Evolutionary conservation across 2,329 filamentous ascomycete species (phyloP).

Genomic region (Trichoderma sp.): DNA sequence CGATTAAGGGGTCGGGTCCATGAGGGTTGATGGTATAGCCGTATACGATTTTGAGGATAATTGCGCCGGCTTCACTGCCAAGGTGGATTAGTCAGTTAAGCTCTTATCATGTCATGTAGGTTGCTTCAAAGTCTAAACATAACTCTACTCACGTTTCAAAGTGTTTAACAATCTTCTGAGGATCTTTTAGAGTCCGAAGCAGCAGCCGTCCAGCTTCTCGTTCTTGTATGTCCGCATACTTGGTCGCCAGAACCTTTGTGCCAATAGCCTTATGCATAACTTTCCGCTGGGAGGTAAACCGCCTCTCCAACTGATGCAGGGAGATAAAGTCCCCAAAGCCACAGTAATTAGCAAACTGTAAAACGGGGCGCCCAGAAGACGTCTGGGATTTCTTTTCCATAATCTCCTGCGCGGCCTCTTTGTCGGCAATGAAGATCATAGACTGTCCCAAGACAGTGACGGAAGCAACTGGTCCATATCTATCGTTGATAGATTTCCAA

Average conservation of each 20-base stretch:
- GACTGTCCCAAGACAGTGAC: constrained; percentile 30
- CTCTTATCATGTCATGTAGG: too few relatives aligned
- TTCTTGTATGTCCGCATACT: not conserved
- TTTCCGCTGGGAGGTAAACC: constrained; percentile 1
- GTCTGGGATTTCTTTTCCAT: constrained; percentile 34
- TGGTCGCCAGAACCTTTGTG: not conserved
- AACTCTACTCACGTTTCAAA: not conserved
- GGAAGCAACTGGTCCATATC: constrained; percentile 29
- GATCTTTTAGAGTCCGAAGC: not conserved
- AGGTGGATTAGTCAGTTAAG: not conserved
- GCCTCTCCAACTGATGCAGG: not conserved
- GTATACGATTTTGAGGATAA: constrained; percentile 24
- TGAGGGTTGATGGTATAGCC: constrained; percentile 27
- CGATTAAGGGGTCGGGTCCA: constrained; percentile 25
- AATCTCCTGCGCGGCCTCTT: constrained; percentile 34
- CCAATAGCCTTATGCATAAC: not conserved
- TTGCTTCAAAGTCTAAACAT: too few relatives aligned
- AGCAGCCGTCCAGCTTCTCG: not conserved
- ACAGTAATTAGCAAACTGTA: not conserved
- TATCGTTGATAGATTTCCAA: constrained; percentile 34
- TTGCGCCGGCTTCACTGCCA: constrained; percentile 24
- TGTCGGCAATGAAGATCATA: constrained; percentile 39
- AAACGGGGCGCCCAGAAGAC: constrained; percentile 20
- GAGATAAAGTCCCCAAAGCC: not conserved
- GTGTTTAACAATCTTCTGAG: not conserved